These are phyloP conservation scores for Colletotrichum somersetense DNA, from an alignment of 2,329 filamentous ascomycete species.

Conservation along the genomic window DNA sequence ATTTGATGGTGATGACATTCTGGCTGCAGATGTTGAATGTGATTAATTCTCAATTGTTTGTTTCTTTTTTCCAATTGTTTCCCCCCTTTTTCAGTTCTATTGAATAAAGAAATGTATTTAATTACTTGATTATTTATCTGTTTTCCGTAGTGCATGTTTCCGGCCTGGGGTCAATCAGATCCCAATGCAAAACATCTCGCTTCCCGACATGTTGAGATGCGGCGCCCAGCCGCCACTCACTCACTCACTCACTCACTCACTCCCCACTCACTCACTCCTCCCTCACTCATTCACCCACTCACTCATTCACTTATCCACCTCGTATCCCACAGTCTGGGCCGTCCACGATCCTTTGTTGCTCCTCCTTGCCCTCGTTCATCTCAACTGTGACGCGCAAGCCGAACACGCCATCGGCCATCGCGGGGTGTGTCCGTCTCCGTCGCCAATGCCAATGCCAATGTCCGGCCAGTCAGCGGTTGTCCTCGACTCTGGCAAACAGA, in stretches of 20 bases:
- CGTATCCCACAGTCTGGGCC: neutral
- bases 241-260: neutral
- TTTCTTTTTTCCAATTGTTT: neutral
- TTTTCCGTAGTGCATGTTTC: neutral
- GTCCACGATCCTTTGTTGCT: neutral
- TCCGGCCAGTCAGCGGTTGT: neutral
- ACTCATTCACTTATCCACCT: neutral
- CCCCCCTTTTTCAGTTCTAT: too few species aligned
- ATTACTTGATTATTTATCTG: neutral
- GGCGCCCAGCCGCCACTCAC: conserved; percentile 12
- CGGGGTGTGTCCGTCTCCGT: neutral
- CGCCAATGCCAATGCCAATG: neutral
- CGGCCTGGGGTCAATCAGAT: conserved; percentile 20
- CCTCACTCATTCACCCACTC: neutral
- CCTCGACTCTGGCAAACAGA: neutral
- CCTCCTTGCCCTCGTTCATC: conserved; percentile 10
- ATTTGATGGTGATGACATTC: conserved; percentile 3
- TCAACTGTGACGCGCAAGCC: neutral
- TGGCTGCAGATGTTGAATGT: neutral
- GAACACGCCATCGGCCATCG: neutral
- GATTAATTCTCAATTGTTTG: neutral
- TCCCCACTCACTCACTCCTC: neutral
- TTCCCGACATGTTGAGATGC: conserved; percentile 16
- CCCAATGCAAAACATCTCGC: conserved; percentile 17
- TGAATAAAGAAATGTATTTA: neutral